Conservation (phyloP, 805 yeast genomes). For the Millerozyma acaciae region DNA sequence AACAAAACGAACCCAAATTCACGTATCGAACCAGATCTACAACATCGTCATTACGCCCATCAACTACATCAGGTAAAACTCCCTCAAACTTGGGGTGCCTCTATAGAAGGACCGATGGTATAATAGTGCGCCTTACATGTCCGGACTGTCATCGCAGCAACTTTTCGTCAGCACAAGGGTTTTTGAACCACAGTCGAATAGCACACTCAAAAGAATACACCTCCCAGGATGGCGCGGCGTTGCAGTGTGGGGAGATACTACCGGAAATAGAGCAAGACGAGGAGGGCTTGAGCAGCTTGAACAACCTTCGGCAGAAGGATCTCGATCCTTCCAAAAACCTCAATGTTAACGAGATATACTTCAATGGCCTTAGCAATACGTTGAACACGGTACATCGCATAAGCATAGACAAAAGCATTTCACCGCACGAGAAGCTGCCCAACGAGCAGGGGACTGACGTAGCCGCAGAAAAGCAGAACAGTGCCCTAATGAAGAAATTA, state of each 20-base stretch:
- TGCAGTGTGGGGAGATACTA: conserved; percentile 56
- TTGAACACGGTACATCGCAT: conserved; percentile 22
- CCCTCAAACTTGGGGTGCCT: conserved; percentile 43
- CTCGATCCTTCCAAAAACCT: conserved; percentile 43
- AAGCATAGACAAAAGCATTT: conserved; percentile 9
- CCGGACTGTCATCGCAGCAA: conserved; percentile 63
- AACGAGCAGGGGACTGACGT: conserved; percentile 7
- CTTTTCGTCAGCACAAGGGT: conserved; percentile 78
- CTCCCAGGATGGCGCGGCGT: conserved; percentile 72
- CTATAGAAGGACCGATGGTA: conserved; percentile 66
- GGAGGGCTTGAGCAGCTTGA: conserved; percentile 41
- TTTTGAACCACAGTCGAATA: conserved; percentile 69
- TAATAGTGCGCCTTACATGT: conserved; percentile 64
- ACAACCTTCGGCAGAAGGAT: conserved; percentile 28
- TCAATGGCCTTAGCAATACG: conserved; percentile 27
- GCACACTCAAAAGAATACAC: conserved; percentile 70
- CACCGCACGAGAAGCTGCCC: conserved; percentile 13
- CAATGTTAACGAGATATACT: conserved; percentile 33
- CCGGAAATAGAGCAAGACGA: conserved; percentile 56
- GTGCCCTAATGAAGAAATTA: conserved; percentile 36
- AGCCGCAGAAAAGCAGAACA: conserved; percentile 8
- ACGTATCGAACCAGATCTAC: conserved; percentile 48
- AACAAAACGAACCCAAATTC: conserved; percentile 13
- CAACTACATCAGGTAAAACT: conserved; percentile 25
- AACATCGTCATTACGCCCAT: conserved; percentile 52